Conservation (phyloP, 257 asterid species). For the Paulownia fortunei region DNA sequence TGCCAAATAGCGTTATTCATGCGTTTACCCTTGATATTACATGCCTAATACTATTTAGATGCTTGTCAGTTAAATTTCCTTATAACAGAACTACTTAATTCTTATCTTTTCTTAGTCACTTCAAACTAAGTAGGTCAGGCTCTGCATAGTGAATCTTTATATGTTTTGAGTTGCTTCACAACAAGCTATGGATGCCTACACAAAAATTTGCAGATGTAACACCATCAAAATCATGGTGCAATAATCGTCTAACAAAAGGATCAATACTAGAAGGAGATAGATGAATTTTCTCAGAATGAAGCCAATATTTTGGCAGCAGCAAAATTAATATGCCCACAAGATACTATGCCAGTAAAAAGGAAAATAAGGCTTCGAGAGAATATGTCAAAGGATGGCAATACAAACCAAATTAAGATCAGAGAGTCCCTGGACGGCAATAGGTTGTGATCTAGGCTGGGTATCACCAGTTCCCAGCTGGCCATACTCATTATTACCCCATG, state of each 20-base stretch:
- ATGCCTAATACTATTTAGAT: background rate
- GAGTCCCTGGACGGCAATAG: slow-evolving; percentile 88
- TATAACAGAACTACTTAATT: background rate
- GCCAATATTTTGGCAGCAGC: slow-evolving; percentile 2
- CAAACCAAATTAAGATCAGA: slow-evolving; percentile 84
- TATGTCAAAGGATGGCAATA: slow-evolving; percentile 25
- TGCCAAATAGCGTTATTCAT: background rate
- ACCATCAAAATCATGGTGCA: background rate
- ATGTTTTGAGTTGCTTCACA: background rate
- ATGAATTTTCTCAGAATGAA: slow-evolving; percentile 9
- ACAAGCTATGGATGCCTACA: slow-evolving; percentile 7
- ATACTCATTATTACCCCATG: slow-evolving; percentile 98
- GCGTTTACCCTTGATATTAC: background rate
- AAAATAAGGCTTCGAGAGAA: slow-evolving; percentile 25
- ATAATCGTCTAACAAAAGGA: background rate
- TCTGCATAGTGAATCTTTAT: background rate
- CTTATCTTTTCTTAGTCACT: slow-evolving; percentile 13
- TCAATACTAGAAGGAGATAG: background rate
- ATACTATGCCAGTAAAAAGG: slow-evolving; percentile 1
- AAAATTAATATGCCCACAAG: slow-evolving; percentile 4
- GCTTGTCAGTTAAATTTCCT: slow-evolving; percentile 9
- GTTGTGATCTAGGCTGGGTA: slow-evolving; percentile 99
- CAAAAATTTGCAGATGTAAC: background rate
- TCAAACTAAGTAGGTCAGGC: background rate
- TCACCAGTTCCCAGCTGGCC: slow-evolving; percentile 99